Base-by-base conservation (phyloP, 2,329 filamentous ascomycete species). In the Epichloe aotearoae region DNA sequence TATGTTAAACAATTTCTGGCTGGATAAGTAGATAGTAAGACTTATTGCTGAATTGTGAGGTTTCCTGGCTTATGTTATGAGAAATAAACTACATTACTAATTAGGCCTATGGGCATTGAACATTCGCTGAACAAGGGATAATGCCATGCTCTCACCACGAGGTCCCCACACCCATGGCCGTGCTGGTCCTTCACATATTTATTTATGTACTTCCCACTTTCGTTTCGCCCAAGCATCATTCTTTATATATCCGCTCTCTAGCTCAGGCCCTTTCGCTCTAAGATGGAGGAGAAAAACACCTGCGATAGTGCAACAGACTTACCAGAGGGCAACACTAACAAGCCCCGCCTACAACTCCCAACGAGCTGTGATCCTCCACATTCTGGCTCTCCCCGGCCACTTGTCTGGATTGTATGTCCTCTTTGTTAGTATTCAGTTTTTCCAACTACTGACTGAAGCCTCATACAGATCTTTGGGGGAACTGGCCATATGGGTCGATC, bases 401-500 rank as follows among this genome's bases (percentile, higher is more conserved):
- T 89, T 55, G 84, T 91, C 70, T 97, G 91, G 91, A 81, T 97
- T 63, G 88, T 53, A 53, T 20, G 52, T 40, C 15, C 2, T 40
- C 4, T 26, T 14, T 47, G 14, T 33, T 6, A 26, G 23, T 12
- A 14, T 14, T 37, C 14, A 19, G 6, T 1, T 26, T 19, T 17
- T 7, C 10, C 6, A 12, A 30, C 17, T 43, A 50, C 45, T 38
- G 10, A 42, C 48, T 56, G 3, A 30, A 15, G 47, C n/a, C 45
- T 44, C 34, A 15, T 47, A 53, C 14, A 89, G 88, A 75, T 97
- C 50, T 98, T 96, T 67, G 93, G 93, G 90, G 90, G 88, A 46
- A 96, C 90, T n/a, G 93, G 93, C 51, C 93, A 98, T 62, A 95
- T 97, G 76, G 93, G 93, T 53, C 84, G 88, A 49, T 94, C 87